Evolutionary conservation across 2,329 filamentous ascomycete genomes (phyloP), one percentile per base, ranked within the genome.

Genomic region (Colletotrichum tanaceti): DNA sequence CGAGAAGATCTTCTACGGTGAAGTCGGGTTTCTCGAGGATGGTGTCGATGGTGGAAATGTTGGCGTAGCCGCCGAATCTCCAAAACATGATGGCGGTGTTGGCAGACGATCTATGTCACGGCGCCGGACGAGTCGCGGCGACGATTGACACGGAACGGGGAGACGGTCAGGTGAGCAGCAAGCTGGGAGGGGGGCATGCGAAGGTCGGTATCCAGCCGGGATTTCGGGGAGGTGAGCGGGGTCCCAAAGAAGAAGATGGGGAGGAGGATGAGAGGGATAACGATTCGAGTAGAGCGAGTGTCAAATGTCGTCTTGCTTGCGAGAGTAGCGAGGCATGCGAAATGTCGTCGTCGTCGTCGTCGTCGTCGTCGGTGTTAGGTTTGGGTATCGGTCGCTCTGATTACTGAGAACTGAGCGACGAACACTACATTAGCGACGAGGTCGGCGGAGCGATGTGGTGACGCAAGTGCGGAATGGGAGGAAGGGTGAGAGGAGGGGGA

Each of bases 31-130:
- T 97, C 79, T 99, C 96, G 79, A 99, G 93, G 77, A 99, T 93
- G 74, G 91, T 94, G 82, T 98, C 96, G 81, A 99, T 93, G 78
- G 94, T 92, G 76, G 95, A 98, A 82, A 97, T 92, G 87, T 93
- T 97, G 86, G 94, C 93, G 87, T 98, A 98, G 78, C 94, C 94
- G 87, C 96, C 95, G 87, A 98, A 99, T 83, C 95, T 92, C 96
- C 96, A 99, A 83, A 99, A 99, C 96, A 99, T 99, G 85, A 81
- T 95, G 90, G 77, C 79, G 75, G 75, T 44, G 62, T 53, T 68
- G 57, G 24, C 24, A 24, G 53, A 44, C 43, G 58, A 20, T 55
- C 70, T 75, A 76, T 62, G 73, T 75, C 70, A 77, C 73, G 63
- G 77, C 75, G 68, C 73, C 73, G 49, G 65, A 57, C 35, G 52